Base-by-base conservation (phyloP, 2,329 filamentous ascomycete species). In the Cladophialophora immunda region DNA sequence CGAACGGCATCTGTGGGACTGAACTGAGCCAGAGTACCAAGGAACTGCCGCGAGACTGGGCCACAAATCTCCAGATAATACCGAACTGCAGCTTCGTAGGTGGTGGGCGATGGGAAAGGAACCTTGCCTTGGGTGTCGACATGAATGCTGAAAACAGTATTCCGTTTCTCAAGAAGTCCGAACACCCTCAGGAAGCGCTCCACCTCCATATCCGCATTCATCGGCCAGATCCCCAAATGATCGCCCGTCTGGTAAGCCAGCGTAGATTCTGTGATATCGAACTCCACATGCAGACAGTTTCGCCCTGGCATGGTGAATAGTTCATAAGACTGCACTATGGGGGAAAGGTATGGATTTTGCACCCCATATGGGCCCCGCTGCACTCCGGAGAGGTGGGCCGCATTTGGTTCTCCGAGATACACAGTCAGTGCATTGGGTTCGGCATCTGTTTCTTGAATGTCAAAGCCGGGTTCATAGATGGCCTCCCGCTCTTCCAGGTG, bases 41-140 rank as follows among this genome's bases (percentile, higher is more conserved):
- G 83, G 76, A 98, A 97, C 80, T 99, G 94, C 83, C 95, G 94
- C 66, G 95, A 99, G 34, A 99, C 92, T 55, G 95, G 92, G 54
- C 93, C 93, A 78, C 93, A 92, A 71, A 97, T 95, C 81, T 99
- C 95, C 84, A 98, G 91, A 81, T 99, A 94, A 81, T 97, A 99
- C 72, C 95, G 92, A 66, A 92, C 84, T 70, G 94, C 92, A 65
- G 94, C 91, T 81, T 98, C 94, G 80, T 94, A 98, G 1, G 95
- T 99, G 17, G 95, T 98, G 5, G 95, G 95, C 4, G 94, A 93
- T 22, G 95, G 95, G 84, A 99, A 98, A 8, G 95, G 95, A 56
- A 99, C 93, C 83, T 97, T 98, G 72, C 94, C 93, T 9, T 95
- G 98, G 50, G 94, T 89, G 80, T 99, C 95, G 66, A 92, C 90